These are phyloP conservation scores for Hypoxylon perforatum DNA, from an alignment of 495 filamentous ascomycete genomes.

Conservation along the genomic window DNA sequence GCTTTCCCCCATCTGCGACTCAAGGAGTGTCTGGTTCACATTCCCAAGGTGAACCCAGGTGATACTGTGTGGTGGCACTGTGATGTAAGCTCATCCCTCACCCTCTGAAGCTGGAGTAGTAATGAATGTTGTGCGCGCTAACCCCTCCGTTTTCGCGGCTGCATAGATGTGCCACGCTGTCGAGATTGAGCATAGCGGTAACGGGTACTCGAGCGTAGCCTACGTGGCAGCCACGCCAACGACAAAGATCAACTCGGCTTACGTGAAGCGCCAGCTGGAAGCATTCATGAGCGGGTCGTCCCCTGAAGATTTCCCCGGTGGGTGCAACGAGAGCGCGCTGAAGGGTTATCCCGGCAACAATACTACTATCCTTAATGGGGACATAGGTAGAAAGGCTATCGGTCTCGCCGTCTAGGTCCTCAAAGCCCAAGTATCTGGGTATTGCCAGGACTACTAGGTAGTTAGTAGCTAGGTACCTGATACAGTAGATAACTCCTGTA, in stretches of 20 bases:
- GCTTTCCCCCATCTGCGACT: constrained; percentile 27
- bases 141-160: constrained; percentile 8
- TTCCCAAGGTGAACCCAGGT: constrained; percentile 21
- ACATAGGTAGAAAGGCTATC: constrained; percentile 8
- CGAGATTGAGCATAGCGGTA: constrained; percentile 26
- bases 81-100: constrained; percentile 21
- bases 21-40: constrained; percentile 20
- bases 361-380: constrained; percentile 4
- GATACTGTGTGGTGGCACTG: constrained; percentile 36
- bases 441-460: too few species aligned
- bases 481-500: too few species aligned
- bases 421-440: too few species aligned
- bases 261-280: constrained; percentile 13
- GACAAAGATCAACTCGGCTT: constrained; percentile 16
- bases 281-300: constrained; percentile 6
- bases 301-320: constrained; percentile 9
- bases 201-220: constrained; percentile 11
- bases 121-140: constrained; percentile 14
- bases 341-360: constrained; percentile 13
- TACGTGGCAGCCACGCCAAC: constrained; percentile 30
- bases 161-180: constrained; percentile 18
- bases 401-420: not conserved
- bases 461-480: too few species aligned
- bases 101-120: not conserved
- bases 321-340: constrained; percentile 9